A percentile compares a stretch with the other conserved stretches of the same genome.
Evolutionary conservation across 495 filamentous ascomycete species (phyloP).

Genomic region (Penicillium pulvis): DNA sequence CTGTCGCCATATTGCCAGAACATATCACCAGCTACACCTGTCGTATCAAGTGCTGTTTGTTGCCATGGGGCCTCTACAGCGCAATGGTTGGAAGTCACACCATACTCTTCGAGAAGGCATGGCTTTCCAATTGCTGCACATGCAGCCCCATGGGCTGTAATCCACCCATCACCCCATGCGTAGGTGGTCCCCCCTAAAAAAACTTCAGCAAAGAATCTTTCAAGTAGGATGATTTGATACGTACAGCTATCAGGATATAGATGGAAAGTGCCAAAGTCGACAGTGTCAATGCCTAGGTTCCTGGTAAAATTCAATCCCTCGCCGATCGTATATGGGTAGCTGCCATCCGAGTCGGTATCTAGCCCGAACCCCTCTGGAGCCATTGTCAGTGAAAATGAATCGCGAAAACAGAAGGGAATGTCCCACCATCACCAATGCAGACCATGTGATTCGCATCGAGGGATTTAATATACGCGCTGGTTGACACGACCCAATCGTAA

Average conservation of each 20-base stretch:
- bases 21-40: conserved; percentile 56
- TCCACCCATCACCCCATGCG: conserved; percentile 58
- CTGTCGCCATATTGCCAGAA: conserved; percentile 68
- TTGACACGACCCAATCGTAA: conserved; percentile 62
- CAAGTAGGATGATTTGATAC: conserved; percentile 10
- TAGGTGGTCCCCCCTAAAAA: conserved; percentile 46
- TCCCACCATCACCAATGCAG: conserved; percentile 57
- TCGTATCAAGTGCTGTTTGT: conserved; percentile 49
- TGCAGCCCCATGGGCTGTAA: conserved; percentile 59
- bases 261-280: conserved; percentile 71
- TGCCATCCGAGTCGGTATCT: conserved; percentile 43
- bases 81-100: conserved; percentile 46
- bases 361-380: conserved; percentile 44
- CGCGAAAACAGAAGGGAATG: background rate
- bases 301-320: conserved; percentile 67
- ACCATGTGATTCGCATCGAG: conserved; percentile 68
- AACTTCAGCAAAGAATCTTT: background rate
- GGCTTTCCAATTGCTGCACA: conserved; percentile 62
- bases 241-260: conserved; percentile 59
- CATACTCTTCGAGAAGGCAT: conserved; percentile 71
- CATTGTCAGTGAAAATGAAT: background rate
- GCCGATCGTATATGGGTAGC: conserved; percentile 59
- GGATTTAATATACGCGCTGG: conserved; percentile 62
- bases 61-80: conserved; percentile 60
- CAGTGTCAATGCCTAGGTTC: conserved; percentile 56